Evolutionary conservation across 2,329 filamentous ascomycete species (phyloP), one percentile per base, ranked within the genome.

Genomic region (Trichoderma guizhouense): DNA sequence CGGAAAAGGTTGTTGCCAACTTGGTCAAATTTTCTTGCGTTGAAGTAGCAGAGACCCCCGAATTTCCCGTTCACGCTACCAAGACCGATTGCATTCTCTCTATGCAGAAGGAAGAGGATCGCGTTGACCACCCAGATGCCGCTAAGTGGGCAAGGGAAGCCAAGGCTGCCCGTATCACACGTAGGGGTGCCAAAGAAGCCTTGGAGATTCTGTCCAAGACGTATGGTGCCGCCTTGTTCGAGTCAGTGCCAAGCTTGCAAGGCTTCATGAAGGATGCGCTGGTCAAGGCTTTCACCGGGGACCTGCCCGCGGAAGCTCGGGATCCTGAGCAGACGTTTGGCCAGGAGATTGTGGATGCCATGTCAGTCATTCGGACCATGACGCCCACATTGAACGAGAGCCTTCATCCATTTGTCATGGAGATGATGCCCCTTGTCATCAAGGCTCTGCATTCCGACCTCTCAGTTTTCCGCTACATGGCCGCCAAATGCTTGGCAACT

Each of bases 11-110:
- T 15, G 95, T 98, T 32, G 91, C 93, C 61, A 99, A 99, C 78
- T 83, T 99, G 67, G 93, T 97, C 83, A 98, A 98, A 79, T 99
- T 98, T 82, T 97, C 94, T 74, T 99, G 96, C 78, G 94, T 98
- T 78, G 96, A 99, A 79, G 97, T 97, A 1, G 95, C 96, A 0
- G 97, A 99, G 81, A 99, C 97, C 0, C 96, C 96, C 0, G 96
- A 98, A 78, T 98, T 98, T 79, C 90, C 91, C 5, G 91, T 93
- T 32, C 96, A 98, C 77, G 92, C 92, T 2, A 81, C 86, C 57
- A 91, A 97, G 78, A 92, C 91, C 60, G 90, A 91, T 74, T 91
- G 92, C 15, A 96, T 99, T 71, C 83, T 99, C 18, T 98, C 96
- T 0, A 90, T 99, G 81, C 93, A 95, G 76, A 99, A 99, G 82